Conservation (phyloP, 306 rosid species). For the Argentina anserina region DNA sequence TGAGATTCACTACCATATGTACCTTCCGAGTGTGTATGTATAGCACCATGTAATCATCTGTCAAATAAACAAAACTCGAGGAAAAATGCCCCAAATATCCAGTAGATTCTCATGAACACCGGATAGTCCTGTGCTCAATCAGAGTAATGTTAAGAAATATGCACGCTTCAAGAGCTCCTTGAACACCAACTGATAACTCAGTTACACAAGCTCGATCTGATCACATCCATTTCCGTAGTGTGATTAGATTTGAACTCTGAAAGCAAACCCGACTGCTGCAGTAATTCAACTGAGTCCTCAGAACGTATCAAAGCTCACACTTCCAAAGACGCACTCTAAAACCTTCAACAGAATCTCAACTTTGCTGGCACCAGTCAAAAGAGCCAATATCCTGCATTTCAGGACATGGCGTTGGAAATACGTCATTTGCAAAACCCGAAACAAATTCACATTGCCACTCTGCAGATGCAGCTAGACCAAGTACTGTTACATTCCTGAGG, state of each 20-base stretch:
- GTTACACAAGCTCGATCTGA: constrained; percentile 20
- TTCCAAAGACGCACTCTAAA: background rate
- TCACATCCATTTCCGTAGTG: background rate
- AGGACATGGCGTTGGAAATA: constrained; percentile 72
- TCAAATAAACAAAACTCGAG: background rate
- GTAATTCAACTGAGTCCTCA: constrained; percentile 1
- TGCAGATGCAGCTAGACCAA: constrained; percentile 45
- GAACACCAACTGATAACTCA: background rate
- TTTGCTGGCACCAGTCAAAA: constrained; percentile 43
- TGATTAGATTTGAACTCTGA: constrained; percentile 10
- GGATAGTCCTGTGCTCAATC: background rate
- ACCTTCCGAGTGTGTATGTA: background rate
- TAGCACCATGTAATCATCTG: background rate
- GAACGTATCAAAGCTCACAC: background rate
- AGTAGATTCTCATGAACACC: background rate
- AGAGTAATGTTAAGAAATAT: constrained; percentile 11
- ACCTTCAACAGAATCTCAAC: constrained; percentile 13
- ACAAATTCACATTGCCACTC: constrained; percentile 76
- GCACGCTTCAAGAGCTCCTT: constrained; percentile 9
- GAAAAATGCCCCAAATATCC: background rate
- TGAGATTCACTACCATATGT: constrained; percentile 2
- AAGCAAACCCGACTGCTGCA: constrained; percentile 10
- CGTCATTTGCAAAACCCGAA: constrained; percentile 59
- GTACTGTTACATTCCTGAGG: constrained; percentile 62
- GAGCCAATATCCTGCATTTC: constrained; percentile 43